These are phyloP conservation scores for Nannizziopsis arthrosporioides DNA, from an alignment of 2,329 filamentous ascomycete genomes.

Conservation along the genomic window DNA sequence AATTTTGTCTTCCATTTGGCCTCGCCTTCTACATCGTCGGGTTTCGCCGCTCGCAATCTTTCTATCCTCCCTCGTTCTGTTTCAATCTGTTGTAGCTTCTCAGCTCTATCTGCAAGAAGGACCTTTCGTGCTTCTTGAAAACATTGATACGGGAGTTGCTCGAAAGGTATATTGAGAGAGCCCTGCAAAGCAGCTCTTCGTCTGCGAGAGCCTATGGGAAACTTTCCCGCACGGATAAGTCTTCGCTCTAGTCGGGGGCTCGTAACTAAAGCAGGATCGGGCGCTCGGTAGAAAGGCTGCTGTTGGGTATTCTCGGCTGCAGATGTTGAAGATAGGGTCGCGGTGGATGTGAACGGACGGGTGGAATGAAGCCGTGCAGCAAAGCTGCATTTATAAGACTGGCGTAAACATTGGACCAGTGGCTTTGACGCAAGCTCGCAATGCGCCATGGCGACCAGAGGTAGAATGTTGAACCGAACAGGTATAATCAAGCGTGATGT, in stretches of 20 bases:
- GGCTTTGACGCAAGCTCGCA: constrained; percentile 35
- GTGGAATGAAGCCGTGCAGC: constrained; percentile 26
- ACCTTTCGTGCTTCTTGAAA: constrained; percentile 92
- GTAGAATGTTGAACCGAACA: constrained; percentile 13
- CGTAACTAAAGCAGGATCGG: constrained; percentile 57
- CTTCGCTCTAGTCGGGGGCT: constrained; percentile 53
- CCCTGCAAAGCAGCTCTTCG: constrained; percentile 61
- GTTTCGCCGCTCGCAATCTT: constrained; percentile 47
- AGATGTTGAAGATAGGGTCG: constrained; percentile 32
- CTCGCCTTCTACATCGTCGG: constrained; percentile 50
- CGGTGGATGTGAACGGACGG: constrained; percentile 41
- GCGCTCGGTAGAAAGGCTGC: constrained; percentile 33
- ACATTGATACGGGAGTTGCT: constrained; percentile 90
- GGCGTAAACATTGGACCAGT: constrained; percentile 33
- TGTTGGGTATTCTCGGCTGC: constrained; percentile 30
- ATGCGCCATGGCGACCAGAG: constrained; percentile 28
- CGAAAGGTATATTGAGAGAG: constrained; percentile 64
- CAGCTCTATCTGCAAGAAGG: constrained; percentile 62
- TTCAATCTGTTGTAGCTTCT: constrained; percentile 66
- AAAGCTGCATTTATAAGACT: constrained; percentile 25
- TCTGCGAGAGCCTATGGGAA: constrained; percentile 72
- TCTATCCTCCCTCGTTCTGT: constrained; percentile 57
- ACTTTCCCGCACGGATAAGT: constrained; percentile 55
- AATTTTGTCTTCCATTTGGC: constrained; percentile 55
- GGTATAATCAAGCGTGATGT: constrained; percentile 11